These are phyloP conservation scores for Emergomyces africanus DNA, from an alignment of 2,329 filamentous ascomycete genomes.

Conservation along the genomic window DNA sequence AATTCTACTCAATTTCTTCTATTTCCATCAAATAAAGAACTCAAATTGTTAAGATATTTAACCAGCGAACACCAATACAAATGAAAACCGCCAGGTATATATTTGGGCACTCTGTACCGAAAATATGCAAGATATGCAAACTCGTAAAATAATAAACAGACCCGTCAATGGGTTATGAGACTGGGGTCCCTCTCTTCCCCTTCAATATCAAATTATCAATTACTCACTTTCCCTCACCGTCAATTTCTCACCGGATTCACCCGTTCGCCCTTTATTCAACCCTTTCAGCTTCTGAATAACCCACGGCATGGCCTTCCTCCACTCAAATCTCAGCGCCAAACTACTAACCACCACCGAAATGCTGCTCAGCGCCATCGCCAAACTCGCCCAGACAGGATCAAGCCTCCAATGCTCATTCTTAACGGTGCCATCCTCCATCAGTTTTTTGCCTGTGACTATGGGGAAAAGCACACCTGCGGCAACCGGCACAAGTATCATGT, in stretches of 20 bases:
- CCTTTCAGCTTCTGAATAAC: neutral
- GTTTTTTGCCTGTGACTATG: slow-evolving; percentile 30
- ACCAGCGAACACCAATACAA: neutral
- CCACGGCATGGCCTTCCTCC: slow-evolving; percentile 4
- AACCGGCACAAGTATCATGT: slow-evolving; percentile 62
- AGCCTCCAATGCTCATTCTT: slow-evolving; percentile 32
- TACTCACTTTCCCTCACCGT: neutral
- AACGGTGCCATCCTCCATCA: slow-evolving; percentile 18
- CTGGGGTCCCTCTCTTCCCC: neutral
- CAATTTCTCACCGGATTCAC: neutral
- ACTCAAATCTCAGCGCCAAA: slow-evolving; percentile 50
- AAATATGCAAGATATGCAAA: neutral
- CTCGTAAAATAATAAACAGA: neutral
- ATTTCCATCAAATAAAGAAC: neutral
- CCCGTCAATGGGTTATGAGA: neutral
- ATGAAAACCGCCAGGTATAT: neutral
- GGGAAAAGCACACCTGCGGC: slow-evolving; percentile 70
- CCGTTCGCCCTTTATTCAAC: neutral
- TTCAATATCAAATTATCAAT: neutral
- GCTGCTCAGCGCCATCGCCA: slow-evolving; percentile 88
- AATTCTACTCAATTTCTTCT: too few relatives aligned
- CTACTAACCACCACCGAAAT: slow-evolving; percentile 80
- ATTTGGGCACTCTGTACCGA: neutral
- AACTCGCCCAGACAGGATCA: slow-evolving; percentile 58
- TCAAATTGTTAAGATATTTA: neutral